Conservation (phyloP, 2,329 filamentous ascomycete species). For the Periglandula ipomoeae region DNA sequence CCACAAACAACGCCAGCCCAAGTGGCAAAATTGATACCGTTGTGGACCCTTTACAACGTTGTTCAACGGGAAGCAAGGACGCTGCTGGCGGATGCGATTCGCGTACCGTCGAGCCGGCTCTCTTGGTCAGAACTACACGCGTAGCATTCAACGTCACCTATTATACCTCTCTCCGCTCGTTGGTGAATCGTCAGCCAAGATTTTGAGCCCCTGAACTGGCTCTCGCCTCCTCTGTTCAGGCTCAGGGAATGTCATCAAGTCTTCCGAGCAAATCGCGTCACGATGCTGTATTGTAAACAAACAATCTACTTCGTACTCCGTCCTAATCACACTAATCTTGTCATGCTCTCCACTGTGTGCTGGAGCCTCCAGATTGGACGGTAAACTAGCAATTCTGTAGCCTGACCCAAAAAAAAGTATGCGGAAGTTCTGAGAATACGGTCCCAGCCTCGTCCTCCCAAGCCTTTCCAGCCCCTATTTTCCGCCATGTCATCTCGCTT, state of each 20-base stretch:
- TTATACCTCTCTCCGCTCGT: neutral
- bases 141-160: too few species aligned
- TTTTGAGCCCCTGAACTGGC: too few species aligned
- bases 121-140: too few species aligned
- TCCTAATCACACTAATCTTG: neutral
- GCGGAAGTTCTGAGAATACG: neutral
- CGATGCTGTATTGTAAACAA: neutral
- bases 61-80: neutral
- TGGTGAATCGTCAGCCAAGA: neutral
- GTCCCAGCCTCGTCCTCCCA: conserved; percentile 5
- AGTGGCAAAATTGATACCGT: neutral
- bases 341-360: neutral
- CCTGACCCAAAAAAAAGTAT: neutral
- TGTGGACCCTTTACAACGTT: neutral
- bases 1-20: neutral
- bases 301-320: neutral
- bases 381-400: neutral
- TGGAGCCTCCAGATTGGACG: neutral
- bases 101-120: neutral
- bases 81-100: neutral
- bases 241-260: neutral
- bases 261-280: neutral
- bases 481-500: conserved; percentile 22
- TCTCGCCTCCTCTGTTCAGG: neutral
- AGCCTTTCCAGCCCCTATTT: conserved; percentile 4